phyloP scores from a whole-genome alignment of 2,329 filamentous ascomycete genomes.

The Trichoderma cornu-damae region DNA sequence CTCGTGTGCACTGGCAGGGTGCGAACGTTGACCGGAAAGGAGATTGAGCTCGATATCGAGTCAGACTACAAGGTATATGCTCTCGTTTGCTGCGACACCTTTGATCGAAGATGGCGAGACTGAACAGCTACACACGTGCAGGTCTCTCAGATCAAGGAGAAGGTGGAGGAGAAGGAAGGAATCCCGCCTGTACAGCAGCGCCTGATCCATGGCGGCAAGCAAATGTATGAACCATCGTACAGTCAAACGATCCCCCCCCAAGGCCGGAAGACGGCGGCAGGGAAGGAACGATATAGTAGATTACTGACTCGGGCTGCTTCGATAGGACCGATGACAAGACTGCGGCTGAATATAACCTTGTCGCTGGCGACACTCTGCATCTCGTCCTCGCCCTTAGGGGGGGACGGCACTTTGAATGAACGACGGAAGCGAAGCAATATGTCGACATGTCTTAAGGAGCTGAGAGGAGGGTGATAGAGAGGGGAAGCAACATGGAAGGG shows the following conservation, averaged over 20 bases:
- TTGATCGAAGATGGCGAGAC: background rate
- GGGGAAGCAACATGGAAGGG: background rate
- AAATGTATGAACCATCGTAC: conserved; percentile 63
- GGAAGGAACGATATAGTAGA: background rate
- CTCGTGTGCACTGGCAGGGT: conserved; percentile 57
- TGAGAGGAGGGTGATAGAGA: background rate
- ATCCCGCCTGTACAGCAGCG: conserved; percentile 96
- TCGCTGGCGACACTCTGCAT: conserved; percentile 89
- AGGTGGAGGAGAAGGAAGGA: conserved; percentile 97
- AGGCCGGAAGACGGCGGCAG: background rate
- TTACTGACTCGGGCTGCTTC: background rate
- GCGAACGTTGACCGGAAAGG: conserved; percentile 94
- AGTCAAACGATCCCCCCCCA: background rate
- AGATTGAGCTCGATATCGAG: conserved; percentile 98
- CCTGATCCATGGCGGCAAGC: conserved; percentile 93
- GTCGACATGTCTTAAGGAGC: conserved; percentile 10
- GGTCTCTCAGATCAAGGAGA: conserved; percentile 97
- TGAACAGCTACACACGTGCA: conserved; percentile 32
- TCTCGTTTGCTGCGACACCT: background rate
- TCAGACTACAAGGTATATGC: conserved; percentile 73
- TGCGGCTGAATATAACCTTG: conserved; percentile 81
- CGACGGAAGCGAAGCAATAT: conserved; percentile 10
- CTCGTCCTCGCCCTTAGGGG: conserved; percentile 91
- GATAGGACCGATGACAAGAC: conserved; percentile 90
- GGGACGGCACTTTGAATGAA: conserved; percentile 41